Evolutionary conservation across 106 monocot species (phyloP), one percentile per base, ranked within the genome.

Genomic region (Cymbidium sinense): DNA sequence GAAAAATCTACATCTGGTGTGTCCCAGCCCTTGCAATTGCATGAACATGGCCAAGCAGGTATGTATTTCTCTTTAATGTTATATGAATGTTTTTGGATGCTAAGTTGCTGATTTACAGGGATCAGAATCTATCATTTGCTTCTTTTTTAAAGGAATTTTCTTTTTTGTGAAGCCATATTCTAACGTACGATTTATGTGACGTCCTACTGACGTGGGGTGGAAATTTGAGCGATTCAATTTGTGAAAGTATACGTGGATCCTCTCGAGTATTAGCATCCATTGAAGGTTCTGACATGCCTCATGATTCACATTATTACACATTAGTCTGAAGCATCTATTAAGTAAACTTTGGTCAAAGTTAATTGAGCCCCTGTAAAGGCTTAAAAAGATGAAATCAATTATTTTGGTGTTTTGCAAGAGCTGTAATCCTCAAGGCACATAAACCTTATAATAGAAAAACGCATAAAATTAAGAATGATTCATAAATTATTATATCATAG

Each of bases 41-140:
- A 73, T 44, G 47, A 75, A 73, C 43, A 13, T 23, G 35, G 30
- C 43, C 79, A 70, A 55, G 55, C 87, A 79, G 87, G 84, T 87
- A 64, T 65, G 75, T 43, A 74, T 27, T 43, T 35, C 11, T 74
- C 18, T 43, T 43, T 21, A 74, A 44, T 74, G 74, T 44, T 74
- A 44, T 44, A 4, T 44, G 23, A 20, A 74, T 43, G 44, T 5
- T 71, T 36, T 71, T 8, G 37, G 36, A 36, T 37, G 23, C n/a
- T 39, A 36, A 71, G n/a, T 34, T 13, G 39, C n/a, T 71, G 71
- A 71, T 71, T 71, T 71, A 37, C 5, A 71, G 21, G 20, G 71
- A 36, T 10, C 30, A 67, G 15, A 67, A 67, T 21, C 3, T 71
- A 21, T 37, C 17, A 64, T 64, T n/a, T 25, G 4, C 20, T 36